These are phyloP conservation scores for Candida piceae DNA, from an alignment of 805 yeast genomes.

Conservation along the genomic window DNA sequence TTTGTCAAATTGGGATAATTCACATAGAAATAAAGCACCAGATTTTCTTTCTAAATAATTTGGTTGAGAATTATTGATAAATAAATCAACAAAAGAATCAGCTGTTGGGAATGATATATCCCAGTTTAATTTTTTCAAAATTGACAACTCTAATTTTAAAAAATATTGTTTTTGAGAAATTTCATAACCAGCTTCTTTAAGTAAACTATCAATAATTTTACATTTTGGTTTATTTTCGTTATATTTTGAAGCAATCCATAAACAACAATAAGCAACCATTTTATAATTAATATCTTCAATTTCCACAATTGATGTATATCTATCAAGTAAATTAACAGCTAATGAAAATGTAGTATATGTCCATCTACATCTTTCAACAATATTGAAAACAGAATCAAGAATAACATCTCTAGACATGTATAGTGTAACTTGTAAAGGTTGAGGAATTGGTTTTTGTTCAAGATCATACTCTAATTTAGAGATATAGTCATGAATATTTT, in stretches of 20 bases:
- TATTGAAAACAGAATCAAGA: slow-evolving; percentile 29
- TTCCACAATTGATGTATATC: slow-evolving; percentile 31
- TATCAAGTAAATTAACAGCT: slow-evolving; percentile 35
- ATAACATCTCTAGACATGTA: slow-evolving; percentile 18
- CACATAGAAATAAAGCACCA: slow-evolving; percentile 60
- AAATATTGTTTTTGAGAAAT: slow-evolving; percentile 27
- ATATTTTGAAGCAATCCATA: slow-evolving; percentile 42
- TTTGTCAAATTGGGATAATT: slow-evolving; percentile 58
- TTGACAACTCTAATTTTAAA: slow-evolving; percentile 64
- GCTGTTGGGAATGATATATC: slow-evolving; percentile 55
- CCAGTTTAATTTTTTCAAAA: slow-evolving; percentile 63
- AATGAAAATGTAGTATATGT: slow-evolving; percentile 32
- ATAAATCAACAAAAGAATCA: slow-evolving; percentile 59
- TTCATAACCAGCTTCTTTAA: slow-evolving; percentile 28
- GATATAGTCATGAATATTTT: slow-evolving; percentile 24
- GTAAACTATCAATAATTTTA: slow-evolving; percentile 26
- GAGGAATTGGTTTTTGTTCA: slow-evolving; percentile 27
- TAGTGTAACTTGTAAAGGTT: slow-evolving; percentile 22
- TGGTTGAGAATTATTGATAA: slow-evolving; percentile 31
- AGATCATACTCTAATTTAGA: slow-evolving; percentile 22
- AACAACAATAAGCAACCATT: slow-evolving; percentile 38
- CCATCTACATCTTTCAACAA: slow-evolving; percentile 26
- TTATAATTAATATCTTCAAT: slow-evolving; percentile 33
- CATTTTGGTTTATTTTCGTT: slow-evolving; percentile 53
- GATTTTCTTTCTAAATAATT: slow-evolving; percentile 44